These are phyloP conservation scores for Citrus glauca DNA, from an alignment of 345 rosid species.

Conservation along the genomic window DNA sequence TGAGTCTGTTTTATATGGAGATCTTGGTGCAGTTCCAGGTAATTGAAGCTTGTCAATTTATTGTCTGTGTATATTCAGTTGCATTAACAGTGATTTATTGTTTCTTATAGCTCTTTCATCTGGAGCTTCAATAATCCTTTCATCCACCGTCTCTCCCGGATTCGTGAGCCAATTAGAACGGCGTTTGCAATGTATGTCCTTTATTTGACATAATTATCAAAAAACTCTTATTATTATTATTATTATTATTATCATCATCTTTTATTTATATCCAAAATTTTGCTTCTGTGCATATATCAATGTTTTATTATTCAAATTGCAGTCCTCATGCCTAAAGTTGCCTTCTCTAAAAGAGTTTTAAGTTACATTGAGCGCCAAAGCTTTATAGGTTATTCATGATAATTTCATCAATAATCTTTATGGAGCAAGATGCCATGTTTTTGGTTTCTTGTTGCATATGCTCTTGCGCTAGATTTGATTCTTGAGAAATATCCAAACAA, in stretches of 20 bases:
- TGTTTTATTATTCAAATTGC: slow-evolving; percentile 5
- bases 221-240: too few species aligned
- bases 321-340: background rate
- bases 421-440: background rate
- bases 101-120: slow-evolving; percentile 58
- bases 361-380: background rate
- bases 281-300: background rate
- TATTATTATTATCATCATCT: background rate
- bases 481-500: background rate
- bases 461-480: background rate
- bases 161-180: slow-evolving; percentile 69
- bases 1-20: slow-evolving; percentile 72
- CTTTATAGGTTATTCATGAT: background rate
- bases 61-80: slow-evolving; percentile 9
- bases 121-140: slow-evolving; percentile 72
- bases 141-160: slow-evolving; percentile 91
- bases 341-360: background rate
- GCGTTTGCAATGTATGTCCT: slow-evolving; percentile 66
- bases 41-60: slow-evolving; percentile 33
- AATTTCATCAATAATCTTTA: background rate
- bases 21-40: slow-evolving; percentile 86
- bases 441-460: too few species aligned
- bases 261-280: background rate
- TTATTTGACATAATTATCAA: background rate
- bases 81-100: slow-evolving; percentile 22